Percentiles rank a stretch among this genome's conserved stretches.
Conservation (phyloP, 768 basidiomycete species). For the Termitomyces sp. region DNA sequence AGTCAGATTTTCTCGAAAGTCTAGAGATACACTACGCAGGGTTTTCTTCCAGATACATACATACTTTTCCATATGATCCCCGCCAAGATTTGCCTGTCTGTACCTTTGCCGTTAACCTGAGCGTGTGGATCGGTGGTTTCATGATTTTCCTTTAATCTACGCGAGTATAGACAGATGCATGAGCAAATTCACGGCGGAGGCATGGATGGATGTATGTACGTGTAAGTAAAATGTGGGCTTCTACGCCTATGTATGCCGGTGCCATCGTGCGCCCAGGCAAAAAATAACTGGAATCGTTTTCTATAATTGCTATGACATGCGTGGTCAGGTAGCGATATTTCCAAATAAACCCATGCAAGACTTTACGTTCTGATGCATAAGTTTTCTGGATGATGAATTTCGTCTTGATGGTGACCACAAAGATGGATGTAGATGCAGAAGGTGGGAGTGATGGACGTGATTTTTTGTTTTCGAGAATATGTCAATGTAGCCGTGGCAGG, state of each 20-base stretch:
- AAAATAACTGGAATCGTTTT: background rate
- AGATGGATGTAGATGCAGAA: background rate
- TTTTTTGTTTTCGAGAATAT: too few relatives aligned
- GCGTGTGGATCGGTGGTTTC: too few relatives aligned
- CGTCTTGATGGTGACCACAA: too few relatives aligned
- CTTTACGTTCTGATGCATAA: background rate
- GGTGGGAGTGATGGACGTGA: background rate
- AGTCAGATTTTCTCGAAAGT: background rate
- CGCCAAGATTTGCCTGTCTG: too few relatives aligned
- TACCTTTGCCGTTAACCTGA: too few relatives aligned
- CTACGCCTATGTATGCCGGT: background rate
- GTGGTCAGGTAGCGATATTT: background rate
- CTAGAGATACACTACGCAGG: too few relatives aligned
- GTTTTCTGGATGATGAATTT: background rate
- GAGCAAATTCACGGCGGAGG: background rate
- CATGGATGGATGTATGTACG: background rate
- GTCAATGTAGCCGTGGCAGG: too few relatives aligned
- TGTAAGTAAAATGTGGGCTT: too few relatives aligned
- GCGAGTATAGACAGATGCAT: background rate
- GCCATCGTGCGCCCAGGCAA: background rate
- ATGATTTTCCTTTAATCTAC: background rate
- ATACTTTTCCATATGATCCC: too few relatives aligned
- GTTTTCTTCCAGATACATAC: too few relatives aligned
- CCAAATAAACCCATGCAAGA: background rate
- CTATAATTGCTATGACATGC: background rate